Evolutionary conservation across 371 early-diverging fungal species (phyloP).

Genomic region (Mucor irregularis): DNA sequence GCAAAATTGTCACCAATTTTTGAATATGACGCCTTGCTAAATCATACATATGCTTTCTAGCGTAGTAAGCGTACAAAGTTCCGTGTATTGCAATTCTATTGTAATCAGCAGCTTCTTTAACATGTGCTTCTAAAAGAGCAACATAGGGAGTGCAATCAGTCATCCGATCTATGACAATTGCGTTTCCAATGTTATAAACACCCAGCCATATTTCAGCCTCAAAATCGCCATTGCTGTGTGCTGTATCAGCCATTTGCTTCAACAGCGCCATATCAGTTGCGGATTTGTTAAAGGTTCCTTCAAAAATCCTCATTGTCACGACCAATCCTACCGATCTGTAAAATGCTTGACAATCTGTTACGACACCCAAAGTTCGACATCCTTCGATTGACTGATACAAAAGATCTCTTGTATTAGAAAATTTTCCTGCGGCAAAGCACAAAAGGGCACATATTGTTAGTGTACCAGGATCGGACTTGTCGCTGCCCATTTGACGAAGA

Average conservation of each 20-base stretch:
- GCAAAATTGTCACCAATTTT: constrained; percentile 28
- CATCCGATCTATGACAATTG: constrained; percentile 36
- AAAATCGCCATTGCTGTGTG: constrained; percentile 44
- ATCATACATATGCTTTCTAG: constrained; percentile 27
- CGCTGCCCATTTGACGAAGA: constrained; percentile 23
- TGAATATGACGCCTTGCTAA: constrained; percentile 29
- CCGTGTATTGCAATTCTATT: constrained; percentile 50
- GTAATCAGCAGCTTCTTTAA: constrained; percentile 34
- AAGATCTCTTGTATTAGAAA: constrained; percentile 42
- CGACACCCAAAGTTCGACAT: constrained; percentile 50
- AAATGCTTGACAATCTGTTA: constrained; percentile 53
- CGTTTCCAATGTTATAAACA: constrained; percentile 42
- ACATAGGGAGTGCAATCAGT: constrained; percentile 40
- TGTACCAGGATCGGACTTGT: constrained; percentile 38
- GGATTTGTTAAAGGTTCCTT: constrained; percentile 46
- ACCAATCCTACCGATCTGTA: constrained; percentile 53
- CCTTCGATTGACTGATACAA: constrained; percentile 46
- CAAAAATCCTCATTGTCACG: constrained; percentile 56
- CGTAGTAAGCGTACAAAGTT: constrained; percentile 39
- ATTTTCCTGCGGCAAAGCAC: constrained; percentile 54
- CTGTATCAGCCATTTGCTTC: constrained; percentile 50
- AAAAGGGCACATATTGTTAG: constrained; percentile 47
- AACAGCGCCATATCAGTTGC: constrained; percentile 44
- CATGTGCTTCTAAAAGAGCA: constrained; percentile 34
- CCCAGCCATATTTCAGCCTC: constrained; percentile 50